These are phyloP conservation scores for Pleurotus cornucopiae DNA, from an alignment of 768 basidiomycete species.

Conservation along the genomic window DNA sequence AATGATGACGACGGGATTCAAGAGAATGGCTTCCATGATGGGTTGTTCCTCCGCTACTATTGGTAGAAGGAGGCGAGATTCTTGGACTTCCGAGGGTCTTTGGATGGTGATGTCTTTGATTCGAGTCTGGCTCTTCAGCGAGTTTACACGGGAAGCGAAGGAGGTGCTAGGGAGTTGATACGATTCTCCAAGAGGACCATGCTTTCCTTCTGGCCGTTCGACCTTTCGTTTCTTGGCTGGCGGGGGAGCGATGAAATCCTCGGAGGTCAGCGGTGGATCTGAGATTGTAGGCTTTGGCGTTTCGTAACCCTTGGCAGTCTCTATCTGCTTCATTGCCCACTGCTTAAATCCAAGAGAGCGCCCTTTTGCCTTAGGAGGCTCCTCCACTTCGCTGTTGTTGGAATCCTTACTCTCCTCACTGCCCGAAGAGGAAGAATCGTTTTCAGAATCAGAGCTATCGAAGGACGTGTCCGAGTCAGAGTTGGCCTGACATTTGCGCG, in stretches of 20 bases:
- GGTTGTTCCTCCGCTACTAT: conserved; percentile 91
- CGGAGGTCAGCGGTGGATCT: conserved; percentile 9
- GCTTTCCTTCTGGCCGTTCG: conserved; percentile 37
- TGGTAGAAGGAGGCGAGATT: conserved; percentile 75
- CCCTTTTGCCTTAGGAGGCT: conserved; percentile 22
- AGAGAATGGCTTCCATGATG: conserved; percentile 86
- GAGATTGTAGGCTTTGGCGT: conserved; percentile 13
- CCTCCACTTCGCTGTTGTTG: conserved; percentile 17
- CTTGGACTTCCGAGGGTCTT: conserved; percentile 69
- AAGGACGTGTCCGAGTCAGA: conserved; percentile 63
- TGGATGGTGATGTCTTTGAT: conserved; percentile 48
- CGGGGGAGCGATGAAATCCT: conserved; percentile 21
- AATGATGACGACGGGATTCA: conserved; percentile 84
- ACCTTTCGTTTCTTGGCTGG: conserved; percentile 49
- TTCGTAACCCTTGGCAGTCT: conserved; percentile 34
- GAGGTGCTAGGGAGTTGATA: conserved; percentile 62
- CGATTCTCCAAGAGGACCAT: conserved; percentile 80
- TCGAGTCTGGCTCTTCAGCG: conserved; percentile 16
- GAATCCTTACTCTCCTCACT: conserved; percentile 14
- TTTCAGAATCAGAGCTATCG: conserved; percentile 76
- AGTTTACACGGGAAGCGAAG: conserved; percentile 49
- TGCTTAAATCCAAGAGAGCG: conserved; percentile 70
- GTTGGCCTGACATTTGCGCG: conserved; percentile 10
- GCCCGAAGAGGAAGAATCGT: conserved; percentile 36
- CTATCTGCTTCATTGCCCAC: conserved; percentile 84